These are phyloP conservation scores for Cyclotella kingstonii DNA, from an alignment of 108 stramenopile genomes.

Conservation along the genomic window DNA sequence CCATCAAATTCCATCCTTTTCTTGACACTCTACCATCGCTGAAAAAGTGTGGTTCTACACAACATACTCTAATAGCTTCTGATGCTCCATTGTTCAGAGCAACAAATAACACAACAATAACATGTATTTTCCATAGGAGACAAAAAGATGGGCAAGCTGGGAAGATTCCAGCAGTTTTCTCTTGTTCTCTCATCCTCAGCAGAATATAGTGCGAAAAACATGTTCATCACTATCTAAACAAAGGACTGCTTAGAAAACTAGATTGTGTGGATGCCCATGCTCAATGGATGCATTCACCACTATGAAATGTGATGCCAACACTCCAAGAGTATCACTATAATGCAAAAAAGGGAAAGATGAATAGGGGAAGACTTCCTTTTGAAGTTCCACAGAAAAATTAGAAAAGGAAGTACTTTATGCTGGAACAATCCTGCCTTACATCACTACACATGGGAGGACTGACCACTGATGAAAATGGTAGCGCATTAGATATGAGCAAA, in stretches of 20 bases:
- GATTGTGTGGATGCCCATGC: slow-evolving; percentile 74
- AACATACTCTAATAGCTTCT: no score
- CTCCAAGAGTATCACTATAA: slow-evolving; percentile 59
- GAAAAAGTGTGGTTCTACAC: no score
- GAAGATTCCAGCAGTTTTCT: no score
- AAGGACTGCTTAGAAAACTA: slow-evolving; percentile 72
- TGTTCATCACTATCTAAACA: slow-evolving; percentile 85
- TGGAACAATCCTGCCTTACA: slow-evolving; percentile 80
- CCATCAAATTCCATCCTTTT: no score
- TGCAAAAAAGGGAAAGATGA: slow-evolving; percentile 60
- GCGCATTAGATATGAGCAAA: slow-evolving; percentile 51
- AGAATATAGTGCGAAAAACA: slow-evolving; percentile 81
- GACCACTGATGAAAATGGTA: slow-evolving; percentile 62
- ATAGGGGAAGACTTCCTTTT: slow-evolving; percentile 66
- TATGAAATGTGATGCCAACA: slow-evolving; percentile 44
- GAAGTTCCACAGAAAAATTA: slow-evolving; percentile 43
- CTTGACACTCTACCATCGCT: no score
- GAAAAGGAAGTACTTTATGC: slow-evolving; percentile 70
- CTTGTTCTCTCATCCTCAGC: slow-evolving; percentile 76
- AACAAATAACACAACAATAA: no score
- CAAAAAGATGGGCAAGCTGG: no score
- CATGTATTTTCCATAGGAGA: no score
- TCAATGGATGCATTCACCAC: slow-evolving; percentile 55
- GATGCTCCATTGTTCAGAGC: no score
- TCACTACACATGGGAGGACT: slow-evolving; percentile 94